Evolutionary conservation across 1,139 yeast genomes (phyloP).

Genomic region (Schwanniomyces etchellsii): DNA sequence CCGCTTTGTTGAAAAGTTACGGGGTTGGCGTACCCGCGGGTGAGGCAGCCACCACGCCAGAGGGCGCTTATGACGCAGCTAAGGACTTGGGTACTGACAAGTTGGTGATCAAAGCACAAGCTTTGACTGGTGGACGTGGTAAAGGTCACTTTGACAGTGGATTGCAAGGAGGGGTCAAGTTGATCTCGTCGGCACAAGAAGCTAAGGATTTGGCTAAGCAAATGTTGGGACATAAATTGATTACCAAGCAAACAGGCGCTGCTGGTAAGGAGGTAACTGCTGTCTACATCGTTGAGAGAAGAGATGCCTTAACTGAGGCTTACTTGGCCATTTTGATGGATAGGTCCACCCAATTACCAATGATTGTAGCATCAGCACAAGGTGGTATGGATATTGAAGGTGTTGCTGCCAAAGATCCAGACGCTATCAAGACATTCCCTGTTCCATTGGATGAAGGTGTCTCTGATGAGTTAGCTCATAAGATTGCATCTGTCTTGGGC

Average conservation of each 20-base stretch:
- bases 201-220: conserved; percentile 81
- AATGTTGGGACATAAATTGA: conserved; percentile 87
- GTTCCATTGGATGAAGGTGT: conserved; percentile 77
- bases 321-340: conserved; percentile 93
- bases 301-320: conserved; percentile 90
- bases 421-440: conserved; percentile 85
- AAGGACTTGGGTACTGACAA: conserved; percentile 60
- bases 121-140: conserved; percentile 99
- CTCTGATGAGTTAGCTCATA: conserved; percentile 67
- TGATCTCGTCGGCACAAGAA: conserved; percentile 80
- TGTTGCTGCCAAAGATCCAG: conserved; percentile 89
- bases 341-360: conserved; percentile 83
- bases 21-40: conserved; percentile 93
- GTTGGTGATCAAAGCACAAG: conserved; percentile 96
- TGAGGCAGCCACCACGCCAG: conserved; percentile 83
- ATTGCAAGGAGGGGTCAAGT: conserved; percentile 92
- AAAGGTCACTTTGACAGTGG: conserved; percentile 97
- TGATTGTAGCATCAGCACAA: conserved; percentile 93
- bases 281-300: conserved; percentile 92
- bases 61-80: conserved; percentile 83
- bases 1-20: conserved; percentile 73
- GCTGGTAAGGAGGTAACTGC: conserved; percentile 97
- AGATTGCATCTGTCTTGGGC: conserved; percentile 77
- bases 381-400: conserved; percentile 99
- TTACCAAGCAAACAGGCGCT: conserved; percentile 97